Conservation (phyloP, 2,329 filamentous ascomycete genomes). For the Calonectria henricotiae region DNA sequence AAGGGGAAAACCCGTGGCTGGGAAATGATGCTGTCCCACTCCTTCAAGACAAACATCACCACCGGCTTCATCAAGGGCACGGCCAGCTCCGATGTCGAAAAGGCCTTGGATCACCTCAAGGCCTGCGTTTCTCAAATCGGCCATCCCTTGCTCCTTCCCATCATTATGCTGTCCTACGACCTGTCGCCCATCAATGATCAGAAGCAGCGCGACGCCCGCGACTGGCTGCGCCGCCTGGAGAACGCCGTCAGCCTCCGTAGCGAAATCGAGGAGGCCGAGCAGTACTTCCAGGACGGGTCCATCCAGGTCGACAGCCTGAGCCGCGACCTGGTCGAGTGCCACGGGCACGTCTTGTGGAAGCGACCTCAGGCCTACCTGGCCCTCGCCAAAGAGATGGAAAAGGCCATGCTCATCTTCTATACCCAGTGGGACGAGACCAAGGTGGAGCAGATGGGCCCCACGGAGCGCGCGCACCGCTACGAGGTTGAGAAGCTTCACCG, state of each 20-base stretch:
- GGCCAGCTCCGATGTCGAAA: constrained; percentile 69
- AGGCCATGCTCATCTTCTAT: constrained; percentile 65
- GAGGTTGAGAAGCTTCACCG: constrained; percentile 66
- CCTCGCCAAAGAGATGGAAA: constrained; percentile 67
- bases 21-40: constrained; percentile 76
- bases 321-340: constrained; percentile 76
- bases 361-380: constrained; percentile 74
- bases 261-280: constrained; percentile 72
- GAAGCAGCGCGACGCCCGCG: constrained; percentile 75
- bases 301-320: constrained; percentile 75
- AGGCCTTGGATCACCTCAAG: constrained; percentile 67
- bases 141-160: constrained; percentile 74
- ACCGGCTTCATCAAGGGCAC: constrained; percentile 77
- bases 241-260: constrained; percentile 75
- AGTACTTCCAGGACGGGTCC: constrained; percentile 68
- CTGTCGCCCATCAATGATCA: constrained; percentile 71
- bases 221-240: constrained; percentile 75
- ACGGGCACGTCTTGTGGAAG: constrained; percentile 76
- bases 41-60: constrained; percentile 70
- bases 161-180: constrained; percentile 74
- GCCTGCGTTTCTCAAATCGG: constrained; percentile 67
- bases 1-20: constrained; percentile 76
- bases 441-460: constrained; percentile 46
- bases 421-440: constrained; percentile 45
- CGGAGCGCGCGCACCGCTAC: constrained; percentile 52